Percentiles rank a stretch among this genome's conserved stretches.
Conservation (phyloP, 192 early-diverging fungal genomes). For the Phlyctochytrium planicorne region DNA sequence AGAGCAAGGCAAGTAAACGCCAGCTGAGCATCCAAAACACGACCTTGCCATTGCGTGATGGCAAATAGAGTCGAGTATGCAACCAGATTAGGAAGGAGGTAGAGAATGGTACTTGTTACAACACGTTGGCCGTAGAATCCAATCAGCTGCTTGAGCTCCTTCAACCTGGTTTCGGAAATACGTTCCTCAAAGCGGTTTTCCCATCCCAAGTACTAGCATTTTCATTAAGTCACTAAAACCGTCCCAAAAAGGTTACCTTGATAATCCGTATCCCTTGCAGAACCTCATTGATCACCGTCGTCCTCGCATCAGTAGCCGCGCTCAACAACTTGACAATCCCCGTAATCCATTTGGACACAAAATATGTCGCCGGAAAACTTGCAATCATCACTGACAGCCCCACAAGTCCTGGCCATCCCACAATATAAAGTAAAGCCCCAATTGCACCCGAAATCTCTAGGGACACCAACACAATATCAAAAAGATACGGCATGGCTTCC, state of each 20-base stretch:
- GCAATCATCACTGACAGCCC: slow-evolving; percentile 25
- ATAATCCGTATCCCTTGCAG: slow-evolving; percentile 46
- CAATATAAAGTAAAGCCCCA: slow-evolving; percentile 24
- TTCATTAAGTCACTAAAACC: too few species aligned
- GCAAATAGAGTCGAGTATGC: slow-evolving; percentile 57
- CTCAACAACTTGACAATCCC: slow-evolving; percentile 38
- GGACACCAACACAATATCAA: too few species aligned
- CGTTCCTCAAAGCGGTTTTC: slow-evolving; percentile 29
- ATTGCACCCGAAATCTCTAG: too few species aligned
- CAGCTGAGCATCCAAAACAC: slow-evolving; percentile 61
- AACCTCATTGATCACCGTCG: slow-evolving; percentile 65
- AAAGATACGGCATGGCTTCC: too few species aligned
- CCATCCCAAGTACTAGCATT: too few species aligned
- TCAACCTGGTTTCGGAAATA: slow-evolving; percentile 22
- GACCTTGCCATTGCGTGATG: slow-evolving; percentile 52
- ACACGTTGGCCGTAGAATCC: slow-evolving; percentile 16
- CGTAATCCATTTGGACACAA: slow-evolving; percentile 22
- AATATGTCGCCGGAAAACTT: slow-evolving; percentile 18
- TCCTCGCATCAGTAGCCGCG: slow-evolving; percentile 57
- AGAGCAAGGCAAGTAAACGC: slow-evolving; percentile 68
- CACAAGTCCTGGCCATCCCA: slow-evolving; percentile 31
- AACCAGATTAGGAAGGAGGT: slow-evolving; percentile 47
- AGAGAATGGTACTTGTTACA: slow-evolving; percentile 28
- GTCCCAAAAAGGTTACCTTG: slow-evolving; percentile 25
- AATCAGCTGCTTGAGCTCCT: slow-evolving; percentile 27